Percentiles rank a stretch among this genome's conserved stretches.
Conservation (phyloP, 192 early-diverging fungal species). For the Coemansia sp. region DNA sequence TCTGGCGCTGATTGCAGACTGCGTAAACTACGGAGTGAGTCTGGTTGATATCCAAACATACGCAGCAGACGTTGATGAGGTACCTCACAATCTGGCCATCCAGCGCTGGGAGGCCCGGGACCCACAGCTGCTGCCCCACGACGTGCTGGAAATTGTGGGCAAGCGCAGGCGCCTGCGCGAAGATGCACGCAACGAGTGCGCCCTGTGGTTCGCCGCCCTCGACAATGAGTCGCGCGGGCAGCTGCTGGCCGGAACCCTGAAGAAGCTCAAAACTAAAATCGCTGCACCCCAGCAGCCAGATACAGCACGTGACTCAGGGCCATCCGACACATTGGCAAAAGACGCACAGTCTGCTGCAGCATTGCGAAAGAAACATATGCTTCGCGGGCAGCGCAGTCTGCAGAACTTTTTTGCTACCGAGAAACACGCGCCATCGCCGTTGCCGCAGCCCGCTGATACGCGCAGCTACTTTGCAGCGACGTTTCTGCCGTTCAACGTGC, state of each 20-base stretch:
- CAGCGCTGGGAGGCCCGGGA: constrained; percentile 52
- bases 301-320: background rate
- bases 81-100: constrained; percentile 32
- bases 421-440: constrained; percentile 2
- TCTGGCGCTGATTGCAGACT: constrained; percentile 31
- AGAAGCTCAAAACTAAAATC: constrained; percentile 27
- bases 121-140: constrained; percentile 23
- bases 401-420: constrained; percentile 42
- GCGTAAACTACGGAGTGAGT: constrained; percentile 42
- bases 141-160: constrained; percentile 26
- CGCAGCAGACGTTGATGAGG: constrained; percentile 13
- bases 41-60: constrained; percentile 18
- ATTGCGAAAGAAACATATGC: constrained; percentile 10
- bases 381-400: constrained; percentile 39
- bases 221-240: constrained; percentile 18
- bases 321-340: background rate
- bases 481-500: constrained; percentile 47
- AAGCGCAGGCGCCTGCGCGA: constrained; percentile 21
- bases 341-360: background rate
- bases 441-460: background rate
- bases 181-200: constrained; percentile 24
- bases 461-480: constrained; percentile 30
- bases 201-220: constrained; percentile 24
- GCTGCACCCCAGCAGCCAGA: background rate
- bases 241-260: constrained; percentile 29